Base-by-base conservation (phyloP, 1,284 basidiomycete genomes). In the Earliella scabrosa region DNA sequence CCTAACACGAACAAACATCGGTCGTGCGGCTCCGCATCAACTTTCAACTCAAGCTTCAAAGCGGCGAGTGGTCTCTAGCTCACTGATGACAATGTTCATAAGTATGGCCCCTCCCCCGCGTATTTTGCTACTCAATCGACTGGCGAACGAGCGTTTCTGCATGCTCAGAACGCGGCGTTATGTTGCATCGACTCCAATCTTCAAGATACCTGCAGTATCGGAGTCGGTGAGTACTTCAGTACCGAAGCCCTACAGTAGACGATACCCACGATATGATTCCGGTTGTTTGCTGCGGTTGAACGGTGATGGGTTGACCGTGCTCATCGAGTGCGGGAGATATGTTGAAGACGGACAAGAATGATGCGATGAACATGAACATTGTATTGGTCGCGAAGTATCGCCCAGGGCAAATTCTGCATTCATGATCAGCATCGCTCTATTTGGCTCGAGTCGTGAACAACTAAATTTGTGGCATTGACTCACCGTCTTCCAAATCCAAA, bases 401-500 rank as follows among this genome's bases (percentile, higher is more conserved):
- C 20, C 54, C 54, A 2, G 54, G 54, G 24, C 54, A 56, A 20
- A 54, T 54, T 16, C 52, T 54, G n/a, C n/a, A n/a, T n/a, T n/a
- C n/a, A n/a, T n/a, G n/a, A n/a, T n/a, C n/a, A n/a, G n/a, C n/a
- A n/a, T n/a, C n/a, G n/a, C n/a, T n/a, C n/a, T n/a, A n/a, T n/a
- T n/a, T n/a, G n/a, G n/a, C n/a, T n/a, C n/a, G n/a, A n/a, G n/a
- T n/a, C n/a, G n/a, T n/a, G 23, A 29, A 43, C 29, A 20, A 2
- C 5, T 10, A 16, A 5, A 4, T n/a, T n/a, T n/a, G n/a, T n/a
- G n/a, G n/a, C 3, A 3, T 20, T 10, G 18, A 34, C 48, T 18
- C 13, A 56, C 54, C 53, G 36, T 38, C 58, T n/a, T 21, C 50
- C 55, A 38, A 56, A 59, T 3, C 63, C 59, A 43, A 77, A 65